Conservation (phyloP, 225 moss, liverwort and hornwort species). For the Pleurozium schreberi region DNA sequence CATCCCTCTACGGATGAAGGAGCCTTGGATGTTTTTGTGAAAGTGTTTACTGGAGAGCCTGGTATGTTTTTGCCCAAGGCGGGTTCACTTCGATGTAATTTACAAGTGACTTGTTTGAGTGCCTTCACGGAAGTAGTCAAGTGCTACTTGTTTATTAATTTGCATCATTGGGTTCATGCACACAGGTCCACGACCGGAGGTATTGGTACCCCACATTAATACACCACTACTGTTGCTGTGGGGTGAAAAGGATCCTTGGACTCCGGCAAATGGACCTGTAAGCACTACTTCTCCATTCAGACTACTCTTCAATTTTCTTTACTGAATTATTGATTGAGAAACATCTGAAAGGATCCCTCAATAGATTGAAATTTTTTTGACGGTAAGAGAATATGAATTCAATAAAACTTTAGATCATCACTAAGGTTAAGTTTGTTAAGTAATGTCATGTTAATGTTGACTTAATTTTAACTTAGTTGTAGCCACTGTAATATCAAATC, state of each 20-base stretch:
- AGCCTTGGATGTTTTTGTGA: conserved; percentile 91
- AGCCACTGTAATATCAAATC: background rate
- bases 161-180: background rate
- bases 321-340: background rate
- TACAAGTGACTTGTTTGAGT: background rate
- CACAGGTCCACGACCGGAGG: conserved; percentile 95
- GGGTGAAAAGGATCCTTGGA: conserved; percentile 99
- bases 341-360: background rate
- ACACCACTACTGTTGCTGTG: conserved; percentile 68
- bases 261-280: conserved; percentile 96
- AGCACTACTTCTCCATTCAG: background rate
- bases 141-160: background rate
- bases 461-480: background rate
- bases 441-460: background rate
- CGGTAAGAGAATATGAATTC: background rate
- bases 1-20: conserved; percentile 88
- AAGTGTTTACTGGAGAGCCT: conserved; percentile 93
- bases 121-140: background rate
- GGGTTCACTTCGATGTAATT: background rate
- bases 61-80: conserved; percentile 23
- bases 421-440: background rate
- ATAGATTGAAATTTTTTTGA: background rate
- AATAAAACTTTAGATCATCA: background rate
- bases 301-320: background rate
- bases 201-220: conserved; percentile 58